phyloP scores from a whole-genome alignment of 345 rosid genomes.

The Salix dunnii region DNA sequence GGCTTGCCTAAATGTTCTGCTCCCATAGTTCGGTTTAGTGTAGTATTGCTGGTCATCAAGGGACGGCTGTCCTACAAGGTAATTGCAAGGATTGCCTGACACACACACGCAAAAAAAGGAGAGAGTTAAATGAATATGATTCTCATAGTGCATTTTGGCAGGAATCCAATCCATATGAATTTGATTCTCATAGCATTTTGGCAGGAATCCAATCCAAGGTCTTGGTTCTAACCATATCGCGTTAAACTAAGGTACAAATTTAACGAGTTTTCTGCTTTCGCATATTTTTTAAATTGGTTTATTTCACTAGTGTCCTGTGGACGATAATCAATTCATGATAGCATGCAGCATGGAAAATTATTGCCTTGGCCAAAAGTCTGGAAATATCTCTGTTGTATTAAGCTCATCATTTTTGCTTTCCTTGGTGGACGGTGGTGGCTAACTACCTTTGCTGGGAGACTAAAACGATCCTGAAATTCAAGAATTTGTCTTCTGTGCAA shows the following conservation, averaged over 20 bases:
- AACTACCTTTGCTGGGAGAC: not conserved
- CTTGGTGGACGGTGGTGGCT: not conserved
- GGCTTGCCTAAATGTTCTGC: slow-evolving; percentile 37
- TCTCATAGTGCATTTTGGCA: not conserved
- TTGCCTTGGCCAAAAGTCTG: not conserved
- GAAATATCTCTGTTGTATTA: not conserved
- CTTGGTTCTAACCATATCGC: not conserved
- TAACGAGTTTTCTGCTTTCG: not conserved
- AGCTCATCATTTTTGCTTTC: not conserved
- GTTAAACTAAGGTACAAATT: not conserved
- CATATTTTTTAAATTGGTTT: not conserved
- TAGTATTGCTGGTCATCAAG: slow-evolving; percentile 51
- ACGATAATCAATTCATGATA: not conserved
- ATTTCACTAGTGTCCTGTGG: not conserved
- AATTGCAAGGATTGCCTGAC: slow-evolving; percentile 53
- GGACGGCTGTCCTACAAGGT: slow-evolving; percentile 57
- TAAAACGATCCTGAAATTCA: not conserved
- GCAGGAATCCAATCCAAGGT: not conserved
- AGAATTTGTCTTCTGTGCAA: not conserved
- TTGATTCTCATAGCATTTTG: not conserved
- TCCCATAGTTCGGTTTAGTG: slow-evolving; percentile 41
- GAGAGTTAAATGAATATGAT: not conserved
- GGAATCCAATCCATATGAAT: too few relatives aligned
- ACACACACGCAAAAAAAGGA: not conserved
- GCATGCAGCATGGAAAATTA: not conserved